Base-by-base conservation (phyloP, 2,329 filamentous ascomycete species). In the Zarea fungicola region DNA sequence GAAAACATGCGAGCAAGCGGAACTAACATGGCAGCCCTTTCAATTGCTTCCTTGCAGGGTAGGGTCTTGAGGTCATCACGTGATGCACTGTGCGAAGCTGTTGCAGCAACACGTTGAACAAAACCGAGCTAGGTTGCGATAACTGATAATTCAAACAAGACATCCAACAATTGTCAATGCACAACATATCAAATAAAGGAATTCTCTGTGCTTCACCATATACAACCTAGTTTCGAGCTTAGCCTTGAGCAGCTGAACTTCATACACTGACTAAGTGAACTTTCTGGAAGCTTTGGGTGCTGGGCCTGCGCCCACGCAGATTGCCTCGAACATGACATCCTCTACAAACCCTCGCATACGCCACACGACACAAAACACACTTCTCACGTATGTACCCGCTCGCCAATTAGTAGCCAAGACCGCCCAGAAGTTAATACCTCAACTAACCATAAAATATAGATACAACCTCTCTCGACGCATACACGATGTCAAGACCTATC, bases 401-500 rank as follows among this genome's bases (percentile, higher is more conserved):
- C 25, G 3, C 5, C 18, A n/a, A 29, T 21, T 10, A 2, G 16
- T 14, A 22, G 9, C 16, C 31, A 3, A n/a, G n/a, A n/a, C n/a
- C n/a, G n/a, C n/a, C n/a, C n/a, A n/a, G n/a, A n/a, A n/a, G n/a
- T n/a, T n/a, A n/a, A n/a, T n/a, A n/a, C n/a, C n/a, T n/a, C n/a
- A n/a, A n/a, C n/a, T n/a, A n/a, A n/a, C n/a, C n/a, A 58, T 10
- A 19, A 18, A 18, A 0, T 23, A 18, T n/a, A 85, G 81, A 51
- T 84, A 84, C 56, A 76, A 81, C 50, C 65, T 84, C 26, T 67
- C 74, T 35, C 72, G 76, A 52, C 78, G 81, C 51, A 70, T 83
- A 41, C 72, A 84, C 62, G 71, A 80, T 57, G 72, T 82, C 42
- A 78, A 81, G 56, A 74, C 74, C 4, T 84, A 84, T 58, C 82